phyloP scores from a whole-genome alignment of 148 eudicot genomes.

The Arctostaphylos glauca region DNA sequence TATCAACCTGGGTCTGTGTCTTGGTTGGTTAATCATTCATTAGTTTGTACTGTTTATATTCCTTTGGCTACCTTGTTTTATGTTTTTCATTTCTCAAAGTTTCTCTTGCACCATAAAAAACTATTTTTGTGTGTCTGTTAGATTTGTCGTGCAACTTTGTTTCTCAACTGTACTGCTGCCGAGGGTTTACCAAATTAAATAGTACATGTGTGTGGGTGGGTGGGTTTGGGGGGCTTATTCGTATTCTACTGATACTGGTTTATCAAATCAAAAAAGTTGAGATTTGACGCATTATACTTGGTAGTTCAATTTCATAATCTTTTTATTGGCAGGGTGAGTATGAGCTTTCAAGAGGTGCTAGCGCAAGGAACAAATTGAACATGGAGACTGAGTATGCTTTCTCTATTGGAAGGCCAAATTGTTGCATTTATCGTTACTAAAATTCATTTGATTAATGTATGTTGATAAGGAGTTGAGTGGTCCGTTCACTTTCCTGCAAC shows the following conservation, averaged over 20 bases:
- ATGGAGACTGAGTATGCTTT: conserved; percentile 76
- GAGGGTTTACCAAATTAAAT: background rate
- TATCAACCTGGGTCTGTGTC: background rate
- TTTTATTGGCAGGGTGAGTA: conserved; percentile 58
- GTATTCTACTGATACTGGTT: background rate
- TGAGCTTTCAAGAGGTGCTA: conserved; percentile 68
- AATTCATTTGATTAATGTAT: background rate
- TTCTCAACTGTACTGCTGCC: background rate
- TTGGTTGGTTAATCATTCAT: background rate
- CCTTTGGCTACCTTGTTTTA: background rate
- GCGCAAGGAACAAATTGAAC: conserved; percentile 68
- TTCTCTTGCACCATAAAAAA: background rate
- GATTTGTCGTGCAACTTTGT: background rate
- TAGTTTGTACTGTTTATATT: background rate
- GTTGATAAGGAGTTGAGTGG: background rate
- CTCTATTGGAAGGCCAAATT: conserved; percentile 20
- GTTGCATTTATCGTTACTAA: background rate
- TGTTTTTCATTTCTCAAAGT: background rate
- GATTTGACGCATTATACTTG: conserved; percentile 1
- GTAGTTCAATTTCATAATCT: conserved; percentile 2
- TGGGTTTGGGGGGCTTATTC: background rate
- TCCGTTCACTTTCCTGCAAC: background rate
- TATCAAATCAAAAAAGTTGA: background rate
- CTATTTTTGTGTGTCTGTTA: background rate
- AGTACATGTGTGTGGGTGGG: too few species aligned